phyloP scores from a whole-genome alignment of 192 early-diverging fungal genomes.

The Linnemannia zychae region DNA sequence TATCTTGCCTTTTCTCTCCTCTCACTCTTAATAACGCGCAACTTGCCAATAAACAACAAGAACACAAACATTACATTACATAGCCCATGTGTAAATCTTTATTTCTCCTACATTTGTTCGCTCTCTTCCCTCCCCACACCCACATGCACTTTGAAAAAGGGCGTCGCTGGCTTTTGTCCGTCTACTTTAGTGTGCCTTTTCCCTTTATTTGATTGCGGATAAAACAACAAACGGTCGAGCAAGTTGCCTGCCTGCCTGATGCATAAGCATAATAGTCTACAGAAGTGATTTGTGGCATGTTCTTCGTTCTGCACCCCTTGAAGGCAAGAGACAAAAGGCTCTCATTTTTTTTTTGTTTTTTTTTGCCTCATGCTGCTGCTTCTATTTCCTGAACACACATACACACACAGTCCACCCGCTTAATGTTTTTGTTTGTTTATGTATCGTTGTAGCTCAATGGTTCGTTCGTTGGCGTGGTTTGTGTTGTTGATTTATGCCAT shows the following conservation, averaged over 20 bases:
- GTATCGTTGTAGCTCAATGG: neutral
- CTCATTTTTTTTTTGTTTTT: slow-evolving; percentile 4
- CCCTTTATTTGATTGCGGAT: neutral
- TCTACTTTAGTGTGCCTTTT: slow-evolving; percentile 6
- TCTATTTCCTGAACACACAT: neutral
- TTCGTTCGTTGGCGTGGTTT: neutral
- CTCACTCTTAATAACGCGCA: neutral
- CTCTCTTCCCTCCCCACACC: neutral
- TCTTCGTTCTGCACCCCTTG: neutral
- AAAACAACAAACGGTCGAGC: neutral
- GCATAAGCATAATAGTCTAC: no score
- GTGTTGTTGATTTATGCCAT: neutral
- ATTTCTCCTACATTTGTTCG: neutral
- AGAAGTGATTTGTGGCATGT: neutral
- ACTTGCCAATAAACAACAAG: neutral
- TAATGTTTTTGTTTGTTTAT: neutral
- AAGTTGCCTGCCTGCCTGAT: neutral
- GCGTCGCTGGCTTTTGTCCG: neutral
- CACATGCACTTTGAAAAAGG: neutral
- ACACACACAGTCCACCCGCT: neutral
- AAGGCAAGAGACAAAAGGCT: neutral
- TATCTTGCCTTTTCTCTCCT: neutral
- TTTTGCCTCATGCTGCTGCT: slow-evolving; percentile 1
- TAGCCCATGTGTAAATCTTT: neutral
- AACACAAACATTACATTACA: neutral